Evolutionary conservation across 179 eudicot genomes (phyloP).

Genomic region (Heliamphora pulchella): DNA sequence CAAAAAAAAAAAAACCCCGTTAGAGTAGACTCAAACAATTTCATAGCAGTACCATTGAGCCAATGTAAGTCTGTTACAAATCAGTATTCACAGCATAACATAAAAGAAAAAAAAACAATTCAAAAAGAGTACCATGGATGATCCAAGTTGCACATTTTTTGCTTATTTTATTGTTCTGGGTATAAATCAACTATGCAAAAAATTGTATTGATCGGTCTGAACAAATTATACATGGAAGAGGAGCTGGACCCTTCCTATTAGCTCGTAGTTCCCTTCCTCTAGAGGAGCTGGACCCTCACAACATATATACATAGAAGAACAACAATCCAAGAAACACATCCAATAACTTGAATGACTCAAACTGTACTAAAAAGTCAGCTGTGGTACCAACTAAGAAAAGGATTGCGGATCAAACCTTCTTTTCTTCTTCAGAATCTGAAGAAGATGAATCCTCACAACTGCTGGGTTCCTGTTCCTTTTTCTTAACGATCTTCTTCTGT

Average conservation of each 20-base stretch:
- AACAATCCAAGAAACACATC: background rate
- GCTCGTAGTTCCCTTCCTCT: background rate
- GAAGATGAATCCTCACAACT: conserved; percentile 35
- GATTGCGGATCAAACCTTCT: conserved; percentile 28
- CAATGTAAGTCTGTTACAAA: background rate
- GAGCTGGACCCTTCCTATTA: background rate
- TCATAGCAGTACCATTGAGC: background rate
- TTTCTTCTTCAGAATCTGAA: conserved; percentile 50
- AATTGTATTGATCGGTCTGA: too few relatives aligned
- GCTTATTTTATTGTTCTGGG: too few relatives aligned
- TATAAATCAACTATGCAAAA: too few relatives aligned
- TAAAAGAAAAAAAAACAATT: background rate
- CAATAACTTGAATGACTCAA: background rate
- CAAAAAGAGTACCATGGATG: too few relatives aligned
- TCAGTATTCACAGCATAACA: background rate
- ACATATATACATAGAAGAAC: background rate
- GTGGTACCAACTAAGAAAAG: background rate
- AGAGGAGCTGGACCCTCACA: background rate
- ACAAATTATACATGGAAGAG: background rate
- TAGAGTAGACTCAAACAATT: background rate
- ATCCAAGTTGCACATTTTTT: too few relatives aligned
- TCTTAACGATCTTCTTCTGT: conserved; percentile 21
- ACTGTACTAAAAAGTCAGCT: background rate
- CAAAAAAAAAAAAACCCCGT: too few relatives aligned
- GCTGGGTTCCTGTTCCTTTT: conserved; percentile 32